phyloP scores from a whole-genome alignment of 306 rosid species.

The Coriaria nepalensis region DNA sequence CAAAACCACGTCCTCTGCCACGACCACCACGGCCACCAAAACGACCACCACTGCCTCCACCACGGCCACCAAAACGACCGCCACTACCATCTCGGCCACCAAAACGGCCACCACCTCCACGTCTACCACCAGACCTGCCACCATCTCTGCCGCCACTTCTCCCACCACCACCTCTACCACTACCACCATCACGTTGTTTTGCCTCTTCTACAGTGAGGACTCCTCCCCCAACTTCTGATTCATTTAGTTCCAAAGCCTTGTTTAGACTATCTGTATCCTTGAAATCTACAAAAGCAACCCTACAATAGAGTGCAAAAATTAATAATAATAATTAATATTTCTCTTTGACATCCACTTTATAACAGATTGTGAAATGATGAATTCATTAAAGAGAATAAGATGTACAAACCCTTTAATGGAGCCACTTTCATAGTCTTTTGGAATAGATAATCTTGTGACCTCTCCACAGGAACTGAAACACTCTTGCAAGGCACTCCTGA shows the following conservation, averaged over 20 bases:
- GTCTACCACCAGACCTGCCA: conserved; percentile 13
- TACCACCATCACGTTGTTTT: conserved; percentile 5
- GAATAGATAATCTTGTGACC: conserved; percentile 53
- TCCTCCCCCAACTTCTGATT: background rate
- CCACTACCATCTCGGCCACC: conserved; percentile 16
- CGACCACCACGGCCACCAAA: conserved; percentile 28
- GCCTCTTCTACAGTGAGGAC: too few relatives aligned
- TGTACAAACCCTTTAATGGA: conserved; percentile 43
- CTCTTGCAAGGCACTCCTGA: conserved; percentile 32
- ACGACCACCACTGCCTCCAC: conserved; percentile 18
- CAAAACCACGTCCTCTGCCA: too few relatives aligned
- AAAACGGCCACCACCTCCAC: conserved; percentile 4
- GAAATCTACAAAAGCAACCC: too few relatives aligned
- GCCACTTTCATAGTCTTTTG: conserved; percentile 57
- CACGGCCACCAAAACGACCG: conserved; percentile 12
- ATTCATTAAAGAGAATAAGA: too few relatives aligned
- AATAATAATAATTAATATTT: too few relatives aligned
- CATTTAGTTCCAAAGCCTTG: too few relatives aligned
- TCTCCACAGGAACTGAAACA: conserved; percentile 61
- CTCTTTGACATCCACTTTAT: too few relatives aligned
- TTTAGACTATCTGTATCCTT: too few relatives aligned
- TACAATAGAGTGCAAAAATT: too few relatives aligned
- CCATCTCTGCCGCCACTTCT: conserved; percentile 6
- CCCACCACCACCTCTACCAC: conserved; percentile 14
- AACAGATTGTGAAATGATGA: too few relatives aligned